These are phyloP conservation scores for Wallacemonas sp. DNA, from an alignment of 208 protist species.

Conservation along the genomic window DNA sequence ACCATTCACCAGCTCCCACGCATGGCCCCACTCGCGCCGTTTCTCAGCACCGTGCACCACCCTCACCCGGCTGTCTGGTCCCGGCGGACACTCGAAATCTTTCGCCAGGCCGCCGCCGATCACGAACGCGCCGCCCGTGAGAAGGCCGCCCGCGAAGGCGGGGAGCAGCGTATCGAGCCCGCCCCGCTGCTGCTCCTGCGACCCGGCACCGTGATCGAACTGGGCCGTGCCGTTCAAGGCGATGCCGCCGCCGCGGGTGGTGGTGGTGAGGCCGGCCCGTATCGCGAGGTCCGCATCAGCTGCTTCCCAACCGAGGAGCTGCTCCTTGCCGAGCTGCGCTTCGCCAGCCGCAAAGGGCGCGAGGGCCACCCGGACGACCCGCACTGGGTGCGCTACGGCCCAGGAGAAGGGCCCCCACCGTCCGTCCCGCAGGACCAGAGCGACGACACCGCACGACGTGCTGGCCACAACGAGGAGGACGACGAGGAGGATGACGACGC, in stretches of 20 bases:
- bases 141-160: not conserved
- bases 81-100: not conserved
- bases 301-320: constrained; percentile 55
- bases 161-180: not conserved
- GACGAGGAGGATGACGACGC: constrained; percentile 14
- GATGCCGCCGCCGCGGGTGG: not conserved
- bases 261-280: not conserved
- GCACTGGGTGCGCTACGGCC: constrained; percentile 53
- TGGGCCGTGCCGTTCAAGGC: constrained; percentile 9
- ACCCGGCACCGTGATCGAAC: constrained; percentile 4
- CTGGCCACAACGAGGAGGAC: not conserved
- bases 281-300: constrained; percentile 36
- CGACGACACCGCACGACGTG: not conserved
- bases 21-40: constrained; percentile 3
- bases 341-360: constrained; percentile 49
- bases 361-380: constrained; percentile 33
- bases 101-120: constrained; percentile 1
- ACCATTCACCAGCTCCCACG: constrained; percentile 2
- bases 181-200: not conserved
- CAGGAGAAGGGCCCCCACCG: not conserved
- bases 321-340: constrained; percentile 54
- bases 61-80: constrained; percentile 2
- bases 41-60: not conserved
- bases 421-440: not conserved
- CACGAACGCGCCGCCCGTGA: not conserved